Percentiles rank a stretch among this genome's conserved stretches.
Conservation (phyloP, 225 moss, liverwort and hornwort genomes). For the Climacium dendroides region DNA sequence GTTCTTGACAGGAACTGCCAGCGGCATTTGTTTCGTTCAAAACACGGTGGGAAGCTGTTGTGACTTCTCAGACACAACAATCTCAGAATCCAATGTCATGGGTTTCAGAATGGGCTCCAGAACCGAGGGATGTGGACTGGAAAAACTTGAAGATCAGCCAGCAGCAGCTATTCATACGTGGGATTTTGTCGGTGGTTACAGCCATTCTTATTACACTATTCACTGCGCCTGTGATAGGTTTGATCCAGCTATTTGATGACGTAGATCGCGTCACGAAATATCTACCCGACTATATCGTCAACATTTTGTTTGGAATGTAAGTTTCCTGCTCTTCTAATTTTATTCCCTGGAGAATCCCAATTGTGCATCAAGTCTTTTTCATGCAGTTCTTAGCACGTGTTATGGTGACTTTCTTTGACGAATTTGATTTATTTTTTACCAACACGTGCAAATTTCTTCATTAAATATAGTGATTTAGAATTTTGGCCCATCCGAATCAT, state of each 20-base stretch:
- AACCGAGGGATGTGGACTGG: constrained; percentile 93
- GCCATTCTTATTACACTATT: constrained; percentile 61
- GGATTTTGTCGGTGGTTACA: constrained; percentile 28
- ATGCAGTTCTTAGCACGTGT: background rate
- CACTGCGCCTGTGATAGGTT: constrained; percentile 56
- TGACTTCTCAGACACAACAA: constrained; percentile 78
- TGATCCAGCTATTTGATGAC: constrained; percentile 47
- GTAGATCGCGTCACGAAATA: constrained; percentile 22
- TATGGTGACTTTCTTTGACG: background rate
- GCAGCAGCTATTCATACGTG: constrained; percentile 41
- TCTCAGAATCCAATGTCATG: constrained; percentile 65
- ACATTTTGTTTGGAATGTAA: constrained; percentile 45
- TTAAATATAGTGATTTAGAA: background rate
- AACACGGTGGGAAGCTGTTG: constrained; percentile 68
- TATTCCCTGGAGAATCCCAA: background rate
- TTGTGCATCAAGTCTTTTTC: too few species aligned
- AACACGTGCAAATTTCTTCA: background rate
- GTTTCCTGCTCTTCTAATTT: background rate
- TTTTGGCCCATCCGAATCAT: background rate
- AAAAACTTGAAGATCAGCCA: constrained; percentile 55
- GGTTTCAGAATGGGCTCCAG: constrained; percentile 93
- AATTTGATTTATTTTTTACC: background rate
- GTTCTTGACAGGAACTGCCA: constrained; percentile 57
- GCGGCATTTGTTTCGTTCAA: constrained; percentile 87
- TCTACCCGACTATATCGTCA: constrained; percentile 8